A percentile compares a stretch with the other conserved stretches of the same genome.
Conservation (phyloP, 805 yeast genomes). For the Lachancea meyersii region DNA sequence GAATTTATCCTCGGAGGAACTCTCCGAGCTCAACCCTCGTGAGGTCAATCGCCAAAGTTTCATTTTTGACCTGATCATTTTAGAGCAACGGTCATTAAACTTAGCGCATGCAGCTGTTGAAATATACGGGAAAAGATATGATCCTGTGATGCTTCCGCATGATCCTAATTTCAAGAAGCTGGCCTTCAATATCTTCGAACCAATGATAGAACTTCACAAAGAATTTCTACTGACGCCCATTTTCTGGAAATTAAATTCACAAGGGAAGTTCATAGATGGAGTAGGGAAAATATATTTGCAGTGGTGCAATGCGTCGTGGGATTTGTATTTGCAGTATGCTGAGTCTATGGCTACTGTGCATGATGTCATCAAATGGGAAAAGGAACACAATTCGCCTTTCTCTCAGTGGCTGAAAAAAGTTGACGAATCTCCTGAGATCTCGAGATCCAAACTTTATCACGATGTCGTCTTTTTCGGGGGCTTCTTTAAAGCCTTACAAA, state of each 20-base stretch:
- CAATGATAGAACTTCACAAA: conserved; percentile 50
- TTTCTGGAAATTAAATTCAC: conserved; percentile 47
- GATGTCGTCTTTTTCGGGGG: conserved; percentile 54
- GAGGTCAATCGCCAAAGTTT: conserved; percentile 66
- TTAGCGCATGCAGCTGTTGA: conserved; percentile 60
- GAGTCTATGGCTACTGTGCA: conserved; percentile 54
- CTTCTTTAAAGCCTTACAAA: conserved; percentile 47
- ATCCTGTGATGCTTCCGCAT: conserved; percentile 41
- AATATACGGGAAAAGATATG: conserved; percentile 43
- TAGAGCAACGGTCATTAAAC: conserved; percentile 64
- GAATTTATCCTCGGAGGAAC: conserved; percentile 51
- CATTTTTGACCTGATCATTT: conserved; percentile 64
- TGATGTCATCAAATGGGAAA: conserved; percentile 46
- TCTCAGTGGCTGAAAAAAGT: conserved; percentile 51
- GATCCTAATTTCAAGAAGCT: conserved; percentile 52
- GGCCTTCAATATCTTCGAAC: conserved; percentile 52
- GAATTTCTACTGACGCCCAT: conserved; percentile 52
- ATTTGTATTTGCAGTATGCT: conserved; percentile 53
- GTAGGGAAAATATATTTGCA: conserved; percentile 56
- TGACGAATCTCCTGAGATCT: conserved; percentile 43
- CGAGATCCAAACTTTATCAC: conserved; percentile 39
- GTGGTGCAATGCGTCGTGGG: conserved; percentile 57
- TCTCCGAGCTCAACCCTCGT: conserved; percentile 43
- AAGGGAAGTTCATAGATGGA: conserved; percentile 61
- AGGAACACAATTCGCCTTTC: conserved; percentile 39